Evolutionary conservation across 768 basidiomycete species (phyloP).

Genomic region (Chalciporus chontae): DNA sequence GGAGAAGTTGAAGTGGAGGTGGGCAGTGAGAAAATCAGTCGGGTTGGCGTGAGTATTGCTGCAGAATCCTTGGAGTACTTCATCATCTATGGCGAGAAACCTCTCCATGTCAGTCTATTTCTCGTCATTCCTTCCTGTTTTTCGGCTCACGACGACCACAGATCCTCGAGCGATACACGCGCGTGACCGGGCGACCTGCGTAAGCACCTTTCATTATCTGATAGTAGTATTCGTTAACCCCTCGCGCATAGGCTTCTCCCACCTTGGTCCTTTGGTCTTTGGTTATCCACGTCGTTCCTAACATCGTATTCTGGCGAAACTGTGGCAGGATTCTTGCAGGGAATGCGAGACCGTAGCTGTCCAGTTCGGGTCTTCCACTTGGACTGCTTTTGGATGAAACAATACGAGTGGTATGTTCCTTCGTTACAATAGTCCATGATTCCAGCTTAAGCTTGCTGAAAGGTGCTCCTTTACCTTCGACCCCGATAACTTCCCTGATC

Average conservation of each 20-base stretch:
- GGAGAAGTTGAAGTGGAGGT: conserved; percentile 77
- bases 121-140: background rate
- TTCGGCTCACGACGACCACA: conserved; percentile 3
- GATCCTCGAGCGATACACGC: conserved; percentile 20
- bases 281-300: conserved; percentile 75
- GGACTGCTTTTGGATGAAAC: conserved; percentile 77
- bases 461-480: conserved; percentile 79
- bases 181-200: conserved; percentile 17
- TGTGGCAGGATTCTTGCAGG: conserved; percentile 65
- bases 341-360: conserved; percentile 62
- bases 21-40: conserved; percentile 59
- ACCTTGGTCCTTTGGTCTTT: conserved; percentile 73
- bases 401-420: conserved; percentile 55
- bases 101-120: conserved; percentile 42
- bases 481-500: conserved; percentile 72
- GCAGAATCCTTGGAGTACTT: conserved; percentile 67
- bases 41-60: conserved; percentile 62
- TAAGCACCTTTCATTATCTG: no score
- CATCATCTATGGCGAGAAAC: conserved; percentile 65
- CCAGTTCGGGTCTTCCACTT: conserved; percentile 70
- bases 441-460: conserved; percentile 16
- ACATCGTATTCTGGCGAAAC: conserved; percentile 67
- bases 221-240: no score
- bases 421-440: background rate
- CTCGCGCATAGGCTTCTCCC: conserved; percentile 49